Percentiles rank a stretch among this genome's conserved stretches.
Evolutionary conservation across 208 protist species (phyloP).

Genomic region (Leishmania major): DNA sequence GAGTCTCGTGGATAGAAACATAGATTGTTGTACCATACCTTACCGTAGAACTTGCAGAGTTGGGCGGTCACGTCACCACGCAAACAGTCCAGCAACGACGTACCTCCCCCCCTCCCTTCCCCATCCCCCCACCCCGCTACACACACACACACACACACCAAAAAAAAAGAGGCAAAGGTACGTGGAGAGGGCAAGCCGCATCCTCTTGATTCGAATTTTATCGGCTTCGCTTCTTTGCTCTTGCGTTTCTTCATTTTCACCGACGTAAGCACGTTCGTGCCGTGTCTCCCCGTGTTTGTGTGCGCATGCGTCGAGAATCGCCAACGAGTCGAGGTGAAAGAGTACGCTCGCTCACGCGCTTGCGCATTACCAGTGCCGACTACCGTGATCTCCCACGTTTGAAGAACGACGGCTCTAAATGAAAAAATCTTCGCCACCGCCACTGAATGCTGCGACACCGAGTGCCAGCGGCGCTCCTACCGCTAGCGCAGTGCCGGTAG

Average conservation of each 20-base stretch:
- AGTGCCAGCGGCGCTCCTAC: neutral
- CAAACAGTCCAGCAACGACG: neutral
- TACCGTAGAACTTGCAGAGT: neutral
- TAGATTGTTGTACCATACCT: neutral
- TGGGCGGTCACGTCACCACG: neutral
- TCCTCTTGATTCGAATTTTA: neutral
- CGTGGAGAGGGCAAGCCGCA: neutral
- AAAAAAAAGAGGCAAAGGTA: neutral
- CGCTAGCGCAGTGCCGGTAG: conserved; percentile 1
- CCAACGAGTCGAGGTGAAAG: neutral
- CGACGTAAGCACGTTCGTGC: neutral
- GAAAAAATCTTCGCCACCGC: neutral
- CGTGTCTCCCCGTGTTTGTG: neutral
- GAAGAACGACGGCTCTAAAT: neutral
- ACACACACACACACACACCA: too few species aligned
- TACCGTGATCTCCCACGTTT: neutral
- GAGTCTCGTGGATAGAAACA: neutral
- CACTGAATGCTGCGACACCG: neutral
- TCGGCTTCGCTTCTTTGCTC: neutral
- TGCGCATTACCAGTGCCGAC: neutral
- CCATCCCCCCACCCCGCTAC: too few species aligned
- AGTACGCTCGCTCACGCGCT: neutral
- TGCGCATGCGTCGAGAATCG: neutral
- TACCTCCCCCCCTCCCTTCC: too few species aligned
- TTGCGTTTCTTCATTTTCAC: neutral